Conservation (phyloP, 805 yeast genomes). For the Komagataella mondaviorum region DNA sequence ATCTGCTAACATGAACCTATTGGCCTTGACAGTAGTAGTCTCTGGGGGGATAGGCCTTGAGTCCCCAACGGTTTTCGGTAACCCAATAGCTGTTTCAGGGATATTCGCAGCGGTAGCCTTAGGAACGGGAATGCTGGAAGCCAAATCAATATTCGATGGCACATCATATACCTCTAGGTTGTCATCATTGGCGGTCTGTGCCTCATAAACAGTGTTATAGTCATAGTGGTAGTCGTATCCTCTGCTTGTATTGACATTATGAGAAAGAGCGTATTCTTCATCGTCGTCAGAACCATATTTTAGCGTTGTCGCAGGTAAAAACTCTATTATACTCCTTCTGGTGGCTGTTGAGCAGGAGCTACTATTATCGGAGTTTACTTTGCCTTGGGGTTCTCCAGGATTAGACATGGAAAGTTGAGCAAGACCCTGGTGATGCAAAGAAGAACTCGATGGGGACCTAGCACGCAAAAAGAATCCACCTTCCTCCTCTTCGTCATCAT, state of each 20-base stretch:
- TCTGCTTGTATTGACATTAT: constrained; percentile 57
- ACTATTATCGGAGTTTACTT: constrained; percentile 1
- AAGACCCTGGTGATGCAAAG: constrained; percentile 12
- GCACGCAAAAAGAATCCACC: constrained; percentile 60
- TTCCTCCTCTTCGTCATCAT: constrained; percentile 42
- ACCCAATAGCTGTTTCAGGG: neutral
- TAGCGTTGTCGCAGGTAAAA: constrained; percentile 81
- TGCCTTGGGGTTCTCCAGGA: neutral
- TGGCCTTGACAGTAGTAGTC: neutral
- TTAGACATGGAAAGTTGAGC: neutral
- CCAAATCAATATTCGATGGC: constrained; percentile 13
- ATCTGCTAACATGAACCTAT: constrained; percentile 1
- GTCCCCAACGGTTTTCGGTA: neutral
- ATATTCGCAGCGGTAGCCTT: neutral
- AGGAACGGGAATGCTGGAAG: neutral
- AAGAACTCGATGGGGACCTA: constrained; percentile 17
- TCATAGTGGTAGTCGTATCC: constrained; percentile 73
- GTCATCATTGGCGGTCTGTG: constrained; percentile 16
- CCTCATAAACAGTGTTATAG: constrained; percentile 63
- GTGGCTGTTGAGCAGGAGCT: neutral
- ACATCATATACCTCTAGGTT: constrained; percentile 22
- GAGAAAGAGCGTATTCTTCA: constrained; percentile 54
- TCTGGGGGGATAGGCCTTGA: neutral
- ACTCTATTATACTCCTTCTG: constrained; percentile 30
- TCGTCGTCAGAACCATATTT: constrained; percentile 58